These are phyloP conservation scores for Wickerhamomyces bisporus DNA, from an alignment of 805 yeast genomes.

Conservation along the genomic window DNA sequence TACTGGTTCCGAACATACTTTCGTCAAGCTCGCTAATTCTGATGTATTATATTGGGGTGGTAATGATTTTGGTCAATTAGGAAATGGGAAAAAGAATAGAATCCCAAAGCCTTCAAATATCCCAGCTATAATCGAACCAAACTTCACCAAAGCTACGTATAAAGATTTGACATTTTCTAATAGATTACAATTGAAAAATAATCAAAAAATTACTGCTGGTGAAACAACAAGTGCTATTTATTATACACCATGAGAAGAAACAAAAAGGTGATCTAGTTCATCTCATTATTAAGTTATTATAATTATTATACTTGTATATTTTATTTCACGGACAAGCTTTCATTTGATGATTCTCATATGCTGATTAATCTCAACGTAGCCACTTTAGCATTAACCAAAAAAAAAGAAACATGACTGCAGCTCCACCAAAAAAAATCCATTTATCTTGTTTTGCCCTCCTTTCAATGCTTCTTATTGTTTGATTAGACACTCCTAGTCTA, in stretches of 20 bases:
- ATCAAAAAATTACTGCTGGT: conserved; percentile 62
- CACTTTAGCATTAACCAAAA: conserved; percentile 66
- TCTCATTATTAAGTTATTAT: no score
- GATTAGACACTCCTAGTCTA: conserved; percentile 82
- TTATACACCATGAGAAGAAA: conserved; percentile 36
- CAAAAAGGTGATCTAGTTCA: not conserved
- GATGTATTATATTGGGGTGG: conserved; percentile 82
- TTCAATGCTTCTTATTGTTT: conserved; percentile 76
- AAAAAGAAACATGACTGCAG: conserved; percentile 51
- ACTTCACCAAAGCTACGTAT: conserved; percentile 24
- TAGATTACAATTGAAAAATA: conserved; percentile 43
- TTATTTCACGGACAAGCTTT: no score
- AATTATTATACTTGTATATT: not conserved
- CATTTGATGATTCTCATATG: no score
- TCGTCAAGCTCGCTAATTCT: conserved; percentile 53
- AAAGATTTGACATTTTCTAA: conserved; percentile 32
- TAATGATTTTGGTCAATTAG: conserved; percentile 78
- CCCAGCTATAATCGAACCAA: conserved; percentile 58
- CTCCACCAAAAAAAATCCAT: conserved; percentile 77
- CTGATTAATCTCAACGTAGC: conserved; percentile 30
- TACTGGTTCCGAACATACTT: conserved; percentile 61
- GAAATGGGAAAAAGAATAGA: conserved; percentile 70
- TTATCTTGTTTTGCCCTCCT: conserved; percentile 82
- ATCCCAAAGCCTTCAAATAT: conserved; percentile 46
- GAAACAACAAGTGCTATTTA: conserved; percentile 56